Conservation (phyloP, 2,329 filamentous ascomycete genomes). For the Rhynchosporium agropyri region DNA sequence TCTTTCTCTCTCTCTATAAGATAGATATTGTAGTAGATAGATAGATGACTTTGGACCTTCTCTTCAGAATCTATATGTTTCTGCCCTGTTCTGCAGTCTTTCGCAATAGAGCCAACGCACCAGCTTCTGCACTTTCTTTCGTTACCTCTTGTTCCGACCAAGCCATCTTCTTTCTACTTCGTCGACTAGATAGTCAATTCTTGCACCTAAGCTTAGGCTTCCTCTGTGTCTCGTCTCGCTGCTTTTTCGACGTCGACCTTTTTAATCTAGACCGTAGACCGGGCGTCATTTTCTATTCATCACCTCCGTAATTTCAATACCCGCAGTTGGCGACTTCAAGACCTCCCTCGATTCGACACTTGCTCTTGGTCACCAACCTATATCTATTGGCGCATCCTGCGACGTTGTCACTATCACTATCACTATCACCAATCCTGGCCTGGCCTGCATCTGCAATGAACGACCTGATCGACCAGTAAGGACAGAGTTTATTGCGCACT, state of each 20-base stretch:
- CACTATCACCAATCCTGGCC: constrained; percentile 24
- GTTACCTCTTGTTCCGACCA: constrained; percentile 30
- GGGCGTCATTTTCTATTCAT: constrained; percentile 30
- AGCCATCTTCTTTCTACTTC: constrained; percentile 26
- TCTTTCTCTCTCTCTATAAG: constrained; percentile 28
- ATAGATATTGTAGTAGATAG: constrained; percentile 9
- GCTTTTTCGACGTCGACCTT: constrained; percentile 24
- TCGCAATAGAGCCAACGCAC: constrained; percentile 37
- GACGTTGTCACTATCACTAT: constrained; percentile 25
- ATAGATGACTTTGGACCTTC: constrained; percentile 6
- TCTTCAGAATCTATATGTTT: constrained; percentile 6
- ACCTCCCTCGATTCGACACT: neutral
- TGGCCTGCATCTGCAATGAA: constrained; percentile 15
- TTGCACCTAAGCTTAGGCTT: constrained; percentile 10
- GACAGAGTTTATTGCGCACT: constrained; percentile 25
- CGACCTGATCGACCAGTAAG: constrained; percentile 27
- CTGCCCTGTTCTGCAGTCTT: constrained; percentile 36
- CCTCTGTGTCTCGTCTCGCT: constrained; percentile 31
- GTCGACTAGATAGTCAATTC: constrained; percentile 26
- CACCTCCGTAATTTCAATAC: constrained; percentile 28
- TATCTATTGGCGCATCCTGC: constrained; percentile 14
- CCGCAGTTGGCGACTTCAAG: constrained; percentile 25
- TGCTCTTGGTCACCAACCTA: constrained; percentile 9
- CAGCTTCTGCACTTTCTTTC: constrained; percentile 37
- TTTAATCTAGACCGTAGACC: constrained; percentile 34